A percentile compares a stretch with the other conserved stretches of the same genome.
Evolutionary conservation across 352 stramenopile species (phyloP).

Genomic region (Globisporangium orthogonon): DNA sequence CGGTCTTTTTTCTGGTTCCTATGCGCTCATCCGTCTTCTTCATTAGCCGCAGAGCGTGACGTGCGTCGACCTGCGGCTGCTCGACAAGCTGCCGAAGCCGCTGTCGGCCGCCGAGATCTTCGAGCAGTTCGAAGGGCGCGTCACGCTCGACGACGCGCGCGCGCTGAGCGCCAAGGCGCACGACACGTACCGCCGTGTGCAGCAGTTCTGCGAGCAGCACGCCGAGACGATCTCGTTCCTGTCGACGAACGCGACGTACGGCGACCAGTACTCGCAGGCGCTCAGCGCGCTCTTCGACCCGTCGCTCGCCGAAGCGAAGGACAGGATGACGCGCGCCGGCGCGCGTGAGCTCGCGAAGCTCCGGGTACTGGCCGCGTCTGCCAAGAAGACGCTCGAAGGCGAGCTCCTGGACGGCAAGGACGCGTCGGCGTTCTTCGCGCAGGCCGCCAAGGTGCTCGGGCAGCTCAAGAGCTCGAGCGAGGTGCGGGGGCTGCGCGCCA

Average conservation of each 20-base stretch:
- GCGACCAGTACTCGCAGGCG: conserved; percentile 56
- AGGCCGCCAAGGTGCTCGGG: conserved; percentile 46
- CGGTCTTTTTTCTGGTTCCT: too few species aligned
- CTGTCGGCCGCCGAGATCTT: conserved; percentile 59
- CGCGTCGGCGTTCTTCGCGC: conserved; percentile 52
- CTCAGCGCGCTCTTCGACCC: conserved; percentile 57
- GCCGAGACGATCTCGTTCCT: conserved; percentile 68
- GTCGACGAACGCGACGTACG: conserved; percentile 62
- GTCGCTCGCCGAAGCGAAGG: conserved; percentile 47
- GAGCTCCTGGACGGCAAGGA: conserved; percentile 62
- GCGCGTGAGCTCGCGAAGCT: conserved; percentile 51
- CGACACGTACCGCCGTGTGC: conserved; percentile 44
- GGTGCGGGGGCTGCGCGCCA: conserved; percentile 36
- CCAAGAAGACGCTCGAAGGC: conserved; percentile 57
- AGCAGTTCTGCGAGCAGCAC: conserved; percentile 64
- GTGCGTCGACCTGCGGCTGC: conserved; percentile 60
- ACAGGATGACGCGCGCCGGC: conserved; percentile 40
- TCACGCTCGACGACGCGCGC: conserved; percentile 51
- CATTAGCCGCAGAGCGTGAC: conserved; percentile 32
- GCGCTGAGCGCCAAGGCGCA: conserved; percentile 44
- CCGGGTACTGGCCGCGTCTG: conserved; percentile 35
- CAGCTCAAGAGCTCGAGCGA: conserved; percentile 59
- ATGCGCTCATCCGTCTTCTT: not conserved
- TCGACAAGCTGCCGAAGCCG: conserved; percentile 61
- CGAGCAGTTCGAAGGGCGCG: conserved; percentile 56